Percentiles rank a stretch among this genome's conserved stretches.
Evolutionary conservation across 257 asterid species (phyloP).

Genomic region (Catharanthus roseus): DNA sequence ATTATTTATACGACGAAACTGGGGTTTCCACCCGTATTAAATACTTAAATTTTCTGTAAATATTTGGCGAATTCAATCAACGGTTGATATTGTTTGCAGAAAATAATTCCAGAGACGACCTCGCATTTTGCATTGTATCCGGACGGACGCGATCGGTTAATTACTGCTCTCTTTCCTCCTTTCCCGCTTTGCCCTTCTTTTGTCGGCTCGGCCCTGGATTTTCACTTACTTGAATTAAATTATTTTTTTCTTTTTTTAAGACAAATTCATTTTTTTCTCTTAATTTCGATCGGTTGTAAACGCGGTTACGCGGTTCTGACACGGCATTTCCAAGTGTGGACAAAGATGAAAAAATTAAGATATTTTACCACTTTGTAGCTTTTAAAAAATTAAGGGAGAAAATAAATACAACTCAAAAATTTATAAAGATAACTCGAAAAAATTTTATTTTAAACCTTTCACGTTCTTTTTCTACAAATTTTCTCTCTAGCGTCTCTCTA

Average conservation of each 20-base stretch:
- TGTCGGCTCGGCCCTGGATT: neutral
- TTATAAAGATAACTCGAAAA: too few relatives aligned
- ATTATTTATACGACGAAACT: neutral
- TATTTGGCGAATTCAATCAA: neutral
- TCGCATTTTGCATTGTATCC: neutral
- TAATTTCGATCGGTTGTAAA: too few relatives aligned
- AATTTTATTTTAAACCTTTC: too few relatives aligned
- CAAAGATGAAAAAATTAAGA: too few relatives aligned
- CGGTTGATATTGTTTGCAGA: neutral
- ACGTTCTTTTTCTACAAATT: too few relatives aligned
- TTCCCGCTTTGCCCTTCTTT: slow-evolving; percentile 4
- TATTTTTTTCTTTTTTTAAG: neutral
- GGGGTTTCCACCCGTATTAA: neutral
- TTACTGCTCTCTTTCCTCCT: neutral
- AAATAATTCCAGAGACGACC: neutral
- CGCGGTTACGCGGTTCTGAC: too few relatives aligned
- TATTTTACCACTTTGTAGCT: too few relatives aligned
- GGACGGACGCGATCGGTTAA: slow-evolving; percentile 6
- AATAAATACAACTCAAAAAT: too few relatives aligned
- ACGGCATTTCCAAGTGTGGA: too few relatives aligned
- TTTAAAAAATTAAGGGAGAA: too few relatives aligned
- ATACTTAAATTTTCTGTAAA: neutral
- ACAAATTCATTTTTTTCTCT: too few relatives aligned
- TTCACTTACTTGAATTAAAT: neutral
- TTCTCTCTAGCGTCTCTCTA: too few relatives aligned